Base-by-base conservation (phyloP, 805 yeast species). In the Huiozyma naganishii region DNA sequence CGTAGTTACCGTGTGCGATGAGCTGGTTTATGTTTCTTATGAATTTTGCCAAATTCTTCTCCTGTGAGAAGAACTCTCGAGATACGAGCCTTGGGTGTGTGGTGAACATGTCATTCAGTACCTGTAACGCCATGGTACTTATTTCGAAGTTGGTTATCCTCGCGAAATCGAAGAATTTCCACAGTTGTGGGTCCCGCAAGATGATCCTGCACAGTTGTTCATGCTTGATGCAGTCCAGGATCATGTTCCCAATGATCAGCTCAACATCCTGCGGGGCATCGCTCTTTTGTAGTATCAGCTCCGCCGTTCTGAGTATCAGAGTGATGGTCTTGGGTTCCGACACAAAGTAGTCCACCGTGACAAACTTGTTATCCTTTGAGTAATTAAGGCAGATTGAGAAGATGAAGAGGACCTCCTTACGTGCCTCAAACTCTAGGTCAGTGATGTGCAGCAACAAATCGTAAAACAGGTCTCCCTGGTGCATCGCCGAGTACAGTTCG, bases 101-200 rank as follows among this genome's bases (percentile, higher is more conserved):
- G 0, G 88, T 78, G 40, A 92, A 68, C 33, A 84, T 66, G 48
- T 80, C 90, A 52, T 69, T 74, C 53, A 83, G 66, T 1, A 95
- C 85, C 43, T 81, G 78, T 62, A 90, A 84, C 1, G 95, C 77
- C 58, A 88, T 96, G 0, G 96, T 85, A 45, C 95, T 87, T 23
- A 84, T 77, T 64, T 92, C 97, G 66, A 92, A 92, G 29, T 83
- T 78, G 5, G 80, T 81, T 34, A 74, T 69, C 52, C 79, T 81
- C 35, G 85, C 84, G 59, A 83, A 86, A 38, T 74, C 77, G 63
- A 92, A 90, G 54, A 79, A 81, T 48, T 77, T 76, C 97, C 97
- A 92, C 49, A 90, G 71, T 27, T 69, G 66, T 13, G 76, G 73
- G 49, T 79, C 79, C 37, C 70, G 64, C 36, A 90, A 57, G 8